Conservation (phyloP, 495 filamentous ascomycete genomes). For the Staphylotrichum tortipilum region DNA sequence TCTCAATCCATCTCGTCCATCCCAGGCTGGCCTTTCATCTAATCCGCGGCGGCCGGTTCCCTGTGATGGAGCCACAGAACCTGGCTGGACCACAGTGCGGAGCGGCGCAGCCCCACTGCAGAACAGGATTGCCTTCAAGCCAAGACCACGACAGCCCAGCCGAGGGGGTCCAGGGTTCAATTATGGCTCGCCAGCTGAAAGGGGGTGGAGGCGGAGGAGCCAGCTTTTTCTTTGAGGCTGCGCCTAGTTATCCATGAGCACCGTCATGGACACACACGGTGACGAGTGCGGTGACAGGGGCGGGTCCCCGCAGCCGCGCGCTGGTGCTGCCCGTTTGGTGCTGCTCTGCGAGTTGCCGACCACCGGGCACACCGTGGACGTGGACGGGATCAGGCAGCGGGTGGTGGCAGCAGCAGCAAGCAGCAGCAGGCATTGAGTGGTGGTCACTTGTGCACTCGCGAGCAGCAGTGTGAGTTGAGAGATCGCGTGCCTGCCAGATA, state of each 20-base stretch:
- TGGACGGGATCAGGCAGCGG: too few species aligned
- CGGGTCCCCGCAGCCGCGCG: conserved; percentile 2
- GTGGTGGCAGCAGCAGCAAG: too few species aligned
- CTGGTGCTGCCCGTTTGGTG: neutral
- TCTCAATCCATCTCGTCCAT: too few species aligned
- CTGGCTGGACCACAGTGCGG: neutral
- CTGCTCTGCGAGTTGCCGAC: conserved; percentile 6
- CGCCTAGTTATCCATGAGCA: too few species aligned
- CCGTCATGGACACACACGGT: too few species aligned
- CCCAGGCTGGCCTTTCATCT: too few species aligned
- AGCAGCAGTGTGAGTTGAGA: neutral
- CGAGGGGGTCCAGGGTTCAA: too few species aligned
- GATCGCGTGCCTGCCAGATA: neutral
- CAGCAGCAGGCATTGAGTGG: too few species aligned
- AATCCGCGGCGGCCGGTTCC: neutral
- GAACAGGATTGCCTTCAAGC: neutral
- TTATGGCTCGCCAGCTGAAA: neutral
- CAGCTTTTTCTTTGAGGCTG: too few species aligned
- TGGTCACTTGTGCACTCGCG: neutral
- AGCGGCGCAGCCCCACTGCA: neutral
- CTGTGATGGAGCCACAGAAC: neutral
- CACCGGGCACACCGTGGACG: too few species aligned
- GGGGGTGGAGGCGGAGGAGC: too few species aligned
- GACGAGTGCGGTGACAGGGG: neutral
- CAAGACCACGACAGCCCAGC: too few species aligned